Base-by-base conservation (phyloP, 2,329 filamentous ascomycete species). In the Pochonia chlamydosporia region DNA sequence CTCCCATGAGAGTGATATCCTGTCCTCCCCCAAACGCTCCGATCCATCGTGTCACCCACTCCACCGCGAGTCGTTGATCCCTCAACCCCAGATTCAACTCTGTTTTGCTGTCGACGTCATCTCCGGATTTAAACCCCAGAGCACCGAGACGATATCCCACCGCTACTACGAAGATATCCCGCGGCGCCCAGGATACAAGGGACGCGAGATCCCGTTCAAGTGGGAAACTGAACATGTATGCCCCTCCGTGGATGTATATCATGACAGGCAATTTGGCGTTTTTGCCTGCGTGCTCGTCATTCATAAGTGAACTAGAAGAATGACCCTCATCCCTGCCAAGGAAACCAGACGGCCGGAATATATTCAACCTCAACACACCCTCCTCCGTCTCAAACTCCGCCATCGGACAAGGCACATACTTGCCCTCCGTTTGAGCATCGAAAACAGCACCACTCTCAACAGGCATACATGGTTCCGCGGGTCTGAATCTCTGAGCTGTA, bases 141-240 rank as follows among this genome's bases (percentile, higher is more conserved):
- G 79, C 76, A 3, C 81, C 81, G 42, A 87, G 72, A 9, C 85
- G 74, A 62, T 87, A 81, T 63, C 78, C 79, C 59, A 84, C 76
- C 59, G 72, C 77, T 43, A 84, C 72, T 28, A 70, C 78, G 36
- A 87, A 68, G 44, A 86, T 65, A 9, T 75, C 74, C 40, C 9
- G 24, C 39, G 65, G 64, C 3, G 73, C 64, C 67, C 76, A 84
- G 5, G 75, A 71, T 13, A 84, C 75, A 64, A 87, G 79, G 30
- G 76, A 77, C 0, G 72, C 74, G 52, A 84, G 78, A 57, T 86
- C 75, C 48, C 84, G 72, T 65, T 76, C 75, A 25, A 67, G 58
- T 44, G 76, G 72, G 55, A 63, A 55, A 31, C 78, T 71, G 56
- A 72, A 71, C 67, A 83, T 76, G 66, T 84, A 85, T 5, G 70